Evolutionary conservation across 2,329 filamentous ascomycete species (phyloP).

Genomic region (Cryphonectria carpinicola): DNA sequence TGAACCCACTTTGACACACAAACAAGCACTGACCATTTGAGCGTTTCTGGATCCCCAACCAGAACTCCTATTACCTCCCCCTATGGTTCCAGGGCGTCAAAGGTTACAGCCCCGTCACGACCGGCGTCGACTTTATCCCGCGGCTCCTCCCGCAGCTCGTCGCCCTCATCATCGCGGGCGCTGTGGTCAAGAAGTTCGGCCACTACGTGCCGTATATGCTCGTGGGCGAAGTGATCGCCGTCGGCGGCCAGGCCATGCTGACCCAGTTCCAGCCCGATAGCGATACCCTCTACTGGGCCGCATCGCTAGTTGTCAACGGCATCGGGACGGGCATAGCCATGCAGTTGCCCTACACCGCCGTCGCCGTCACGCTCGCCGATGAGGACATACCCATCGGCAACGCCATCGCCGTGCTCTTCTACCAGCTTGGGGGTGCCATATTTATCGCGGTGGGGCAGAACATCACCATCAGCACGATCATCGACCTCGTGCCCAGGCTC

Average conservation of each 20-base stretch:
- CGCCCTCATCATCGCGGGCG: background rate
- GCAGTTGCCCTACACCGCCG: constrained; percentile 1
- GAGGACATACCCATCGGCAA: constrained; percentile 6
- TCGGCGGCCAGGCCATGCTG: constrained; percentile 6
- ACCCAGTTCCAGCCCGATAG: background rate
- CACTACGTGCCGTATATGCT: constrained; percentile 8
- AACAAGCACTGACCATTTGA: background rate
- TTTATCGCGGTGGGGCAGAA: background rate
- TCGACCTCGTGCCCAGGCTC: constrained; percentile 1
- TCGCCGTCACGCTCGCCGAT: background rate
- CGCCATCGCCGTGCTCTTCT: constrained; percentile 5
- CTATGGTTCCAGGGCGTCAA: constrained; percentile 12
- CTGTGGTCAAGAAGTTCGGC: background rate
- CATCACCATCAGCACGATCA: background rate
- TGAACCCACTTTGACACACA: background rate
- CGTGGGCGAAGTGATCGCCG: background rate
- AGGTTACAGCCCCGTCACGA: constrained; percentile 4
- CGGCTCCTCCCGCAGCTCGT: constrained; percentile 10
- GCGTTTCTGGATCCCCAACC: background rate
- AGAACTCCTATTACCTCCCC: constrained; percentile 2
- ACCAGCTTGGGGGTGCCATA: constrained; percentile 7
- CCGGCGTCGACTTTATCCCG: constrained; percentile 6
- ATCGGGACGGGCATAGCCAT: constrained; percentile 7
- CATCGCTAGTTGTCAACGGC: constrained; percentile 1
- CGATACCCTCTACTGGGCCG: constrained; percentile 1